These are phyloP conservation scores for Hexamita inflata DNA, from an alignment of 208 protist genomes.

Conservation along the genomic window DNA sequence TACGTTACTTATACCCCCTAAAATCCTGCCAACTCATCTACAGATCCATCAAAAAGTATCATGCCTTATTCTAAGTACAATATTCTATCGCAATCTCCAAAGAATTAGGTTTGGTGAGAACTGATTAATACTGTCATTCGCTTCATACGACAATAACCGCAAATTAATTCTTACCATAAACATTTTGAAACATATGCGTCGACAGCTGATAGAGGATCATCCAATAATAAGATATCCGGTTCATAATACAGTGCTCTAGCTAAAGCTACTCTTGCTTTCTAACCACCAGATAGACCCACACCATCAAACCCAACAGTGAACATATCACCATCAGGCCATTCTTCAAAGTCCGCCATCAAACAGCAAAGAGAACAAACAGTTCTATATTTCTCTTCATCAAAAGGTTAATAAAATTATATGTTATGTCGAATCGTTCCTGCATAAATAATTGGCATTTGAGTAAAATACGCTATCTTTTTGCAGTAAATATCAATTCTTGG, in stretches of 20 bases:
- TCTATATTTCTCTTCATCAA: not conserved
- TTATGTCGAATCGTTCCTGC: constrained; percentile 39
- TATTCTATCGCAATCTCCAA: not conserved
- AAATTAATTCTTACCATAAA: not conserved
- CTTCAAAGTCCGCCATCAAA: constrained; percentile 21
- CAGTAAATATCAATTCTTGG: not conserved
- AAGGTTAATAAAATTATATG: not conserved
- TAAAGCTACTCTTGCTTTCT: constrained; percentile 64
- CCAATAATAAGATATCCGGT: constrained; percentile 58
- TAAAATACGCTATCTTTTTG: constrained; percentile 28
- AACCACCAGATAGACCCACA: constrained; percentile 45
- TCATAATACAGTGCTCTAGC: constrained; percentile 72
- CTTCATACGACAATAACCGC: constrained; percentile 22
- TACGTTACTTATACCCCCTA: not conserved
- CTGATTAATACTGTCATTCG: constrained; percentile 47
- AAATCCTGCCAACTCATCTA: not conserved
- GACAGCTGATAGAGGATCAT: constrained; percentile 31
- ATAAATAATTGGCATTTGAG: constrained; percentile 38
- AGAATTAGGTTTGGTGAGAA: constrained; percentile 41
- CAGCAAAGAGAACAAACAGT: not conserved
- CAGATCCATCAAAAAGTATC: not conserved
- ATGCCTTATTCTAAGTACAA: not conserved
- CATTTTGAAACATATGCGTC: not conserved
- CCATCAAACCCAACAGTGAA: constrained; percentile 31
- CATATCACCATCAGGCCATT: constrained; percentile 15